These are phyloP conservation scores for Penstemon davidsonii DNA, from an alignment of 257 asterid genomes.

Conservation along the genomic window DNA sequence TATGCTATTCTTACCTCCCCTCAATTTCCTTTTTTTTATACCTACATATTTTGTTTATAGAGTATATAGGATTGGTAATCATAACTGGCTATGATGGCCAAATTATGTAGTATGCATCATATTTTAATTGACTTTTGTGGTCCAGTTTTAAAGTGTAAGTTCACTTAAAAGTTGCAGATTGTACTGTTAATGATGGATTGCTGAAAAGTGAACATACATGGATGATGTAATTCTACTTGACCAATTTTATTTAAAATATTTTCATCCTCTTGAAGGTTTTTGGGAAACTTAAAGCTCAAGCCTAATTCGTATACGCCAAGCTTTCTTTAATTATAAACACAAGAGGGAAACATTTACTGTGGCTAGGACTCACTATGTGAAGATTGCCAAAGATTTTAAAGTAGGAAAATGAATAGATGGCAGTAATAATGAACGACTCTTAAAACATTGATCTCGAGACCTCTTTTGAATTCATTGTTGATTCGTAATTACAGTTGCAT, in stretches of 20 bases:
- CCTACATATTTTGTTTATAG: background rate
- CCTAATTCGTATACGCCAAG: too few relatives aligned
- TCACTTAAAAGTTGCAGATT: conserved; percentile 25
- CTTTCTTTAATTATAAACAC: too few relatives aligned
- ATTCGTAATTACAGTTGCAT: background rate
- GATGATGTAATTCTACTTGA: background rate
- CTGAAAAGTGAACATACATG: conserved; percentile 14
- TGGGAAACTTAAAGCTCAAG: background rate
- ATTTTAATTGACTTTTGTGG: background rate
- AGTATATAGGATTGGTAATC: conserved; percentile 22
- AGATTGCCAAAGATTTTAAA: too few relatives aligned
- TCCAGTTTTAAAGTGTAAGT: conserved; percentile 26
- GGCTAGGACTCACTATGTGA: too few relatives aligned
- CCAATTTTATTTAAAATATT: background rate
- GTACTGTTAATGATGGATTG: conserved; percentile 34
- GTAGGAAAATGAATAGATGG: too few relatives aligned
- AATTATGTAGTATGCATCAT: conserved; percentile 16
- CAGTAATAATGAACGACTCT: too few relatives aligned
- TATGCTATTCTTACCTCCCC: too few relatives aligned
- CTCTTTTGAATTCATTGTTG: too few relatives aligned
- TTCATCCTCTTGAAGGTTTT: conserved; percentile 18
- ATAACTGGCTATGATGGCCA: conserved; percentile 23
- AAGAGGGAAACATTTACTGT: too few relatives aligned
- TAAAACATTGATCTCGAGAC: too few relatives aligned
- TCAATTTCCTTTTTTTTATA: too few relatives aligned